phyloP scores from a whole-genome alignment of 1,284 basidiomycete genomes.

The Xanthoconium separans region DNA sequence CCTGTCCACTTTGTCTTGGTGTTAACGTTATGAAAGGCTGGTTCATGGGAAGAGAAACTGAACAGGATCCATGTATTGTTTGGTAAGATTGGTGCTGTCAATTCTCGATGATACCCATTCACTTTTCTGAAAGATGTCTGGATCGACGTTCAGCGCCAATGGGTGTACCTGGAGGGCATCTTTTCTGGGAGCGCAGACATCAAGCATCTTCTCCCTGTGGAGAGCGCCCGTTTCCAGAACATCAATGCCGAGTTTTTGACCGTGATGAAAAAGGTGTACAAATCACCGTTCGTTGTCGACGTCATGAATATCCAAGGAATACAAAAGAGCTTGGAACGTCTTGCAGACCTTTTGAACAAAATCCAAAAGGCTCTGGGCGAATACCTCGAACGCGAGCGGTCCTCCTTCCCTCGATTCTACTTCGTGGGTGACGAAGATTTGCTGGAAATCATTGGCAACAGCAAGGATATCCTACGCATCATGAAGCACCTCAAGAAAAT shows the following conservation, averaged over 20 bases:
- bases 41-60: conserved; percentile 92
- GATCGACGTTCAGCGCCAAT: conserved; percentile 99
- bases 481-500: conserved; percentile 99
- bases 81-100: conserved; percentile 47
- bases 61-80: conserved; percentile 96
- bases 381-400: conserved; percentile 96
- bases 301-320: conserved; percentile 96
- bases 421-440: conserved; percentile 99
- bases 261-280: conserved; percentile 99
- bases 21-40: conserved; percentile 50
- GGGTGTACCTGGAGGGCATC: conserved; percentile 99
- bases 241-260: conserved; percentile 99
- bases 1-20: background rate
- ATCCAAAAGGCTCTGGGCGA: conserved; percentile 99
- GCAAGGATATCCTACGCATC: conserved; percentile 95
- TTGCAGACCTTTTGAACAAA: conserved; percentile 95
- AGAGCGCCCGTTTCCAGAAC: conserved; percentile 95
- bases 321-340: conserved; percentile 95
- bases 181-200: conserved; percentile 99
- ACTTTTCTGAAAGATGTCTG: conserved; percentile 72
- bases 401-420: conserved; percentile 99
- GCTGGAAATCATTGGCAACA: conserved; percentile 98
- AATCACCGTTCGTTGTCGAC: conserved; percentile 96
- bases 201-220: conserved; percentile 97
- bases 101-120: conserved; percentile 2